Percentiles rank a stretch among this genome's conserved stretches.
These are phyloP conservation scores for Cajanus cajan DNA, from an alignment of 306 rosid species.

Conservation along the genomic window DNA sequence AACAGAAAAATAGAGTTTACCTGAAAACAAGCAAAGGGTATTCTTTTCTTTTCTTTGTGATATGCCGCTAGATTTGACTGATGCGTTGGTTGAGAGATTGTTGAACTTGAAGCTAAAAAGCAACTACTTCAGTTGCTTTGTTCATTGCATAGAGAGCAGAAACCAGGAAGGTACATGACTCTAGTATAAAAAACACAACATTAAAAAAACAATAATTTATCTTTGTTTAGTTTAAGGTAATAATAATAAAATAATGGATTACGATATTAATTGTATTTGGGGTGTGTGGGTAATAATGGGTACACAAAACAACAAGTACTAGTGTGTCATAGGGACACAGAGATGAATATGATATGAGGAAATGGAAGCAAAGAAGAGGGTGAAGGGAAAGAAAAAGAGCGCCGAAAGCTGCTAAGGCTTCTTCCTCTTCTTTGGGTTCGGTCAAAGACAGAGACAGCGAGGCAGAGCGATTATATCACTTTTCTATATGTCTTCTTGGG, in stretches of 20 bases:
- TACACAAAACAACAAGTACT: not conserved
- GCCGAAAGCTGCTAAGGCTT: conserved; percentile 74
- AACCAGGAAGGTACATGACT: conserved; percentile 16
- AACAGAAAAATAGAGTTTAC: conserved; percentile 35
- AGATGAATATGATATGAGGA: not conserved
- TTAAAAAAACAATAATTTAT: not conserved
- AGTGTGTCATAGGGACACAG: not conserved
- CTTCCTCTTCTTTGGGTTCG: conserved; percentile 25
- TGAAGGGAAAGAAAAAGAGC: conserved; percentile 32
- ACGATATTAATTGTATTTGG: not conserved
- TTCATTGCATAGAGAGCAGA: not conserved
- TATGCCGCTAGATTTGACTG: conserved; percentile 50
- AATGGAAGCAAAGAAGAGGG: not conserved
- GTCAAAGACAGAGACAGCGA: conserved; percentile 52
- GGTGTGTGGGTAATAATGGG: conserved; percentile 13
- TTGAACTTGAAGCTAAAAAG: conserved; percentile 40
- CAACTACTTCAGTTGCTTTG: conserved; percentile 30
- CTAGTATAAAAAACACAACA: not conserved
- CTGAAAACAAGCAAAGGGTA: conserved; percentile 25
- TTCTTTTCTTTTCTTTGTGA: not conserved
- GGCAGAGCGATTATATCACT: conserved; percentile 10
- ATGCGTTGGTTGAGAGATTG: conserved; percentile 30
- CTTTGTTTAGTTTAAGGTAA: conserved; percentile 25
- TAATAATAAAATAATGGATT: conserved; percentile 20
- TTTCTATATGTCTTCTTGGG: conserved; percentile 29